Percentiles rank a stretch among this genome's conserved stretches.
phyloP scores from a whole-genome alignment of 331 rosid genomes.

The Telfairia occidentalis region DNA sequence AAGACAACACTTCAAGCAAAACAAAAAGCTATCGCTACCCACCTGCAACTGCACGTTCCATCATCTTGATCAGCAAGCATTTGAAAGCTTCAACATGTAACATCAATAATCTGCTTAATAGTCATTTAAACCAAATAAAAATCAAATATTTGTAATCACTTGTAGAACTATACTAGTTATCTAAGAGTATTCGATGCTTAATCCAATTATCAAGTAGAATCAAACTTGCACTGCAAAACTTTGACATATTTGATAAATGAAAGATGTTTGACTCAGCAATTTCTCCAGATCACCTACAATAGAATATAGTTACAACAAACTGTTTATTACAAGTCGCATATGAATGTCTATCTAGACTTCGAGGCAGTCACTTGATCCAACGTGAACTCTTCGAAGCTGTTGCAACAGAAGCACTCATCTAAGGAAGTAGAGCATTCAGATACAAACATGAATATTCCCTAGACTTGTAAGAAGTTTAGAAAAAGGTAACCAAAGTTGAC shows the following conservation, averaged over 20 bases:
- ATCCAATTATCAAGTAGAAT: background rate
- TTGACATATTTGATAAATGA: background rate
- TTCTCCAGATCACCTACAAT: background rate
- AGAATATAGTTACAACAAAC: background rate
- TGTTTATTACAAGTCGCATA: slow-evolving; percentile 1
- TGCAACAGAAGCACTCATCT: background rate
- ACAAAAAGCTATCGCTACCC: no score
- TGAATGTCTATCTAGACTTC: background rate
- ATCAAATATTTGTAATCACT: no score
- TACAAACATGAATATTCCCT: background rate
- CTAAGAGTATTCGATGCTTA: no score
- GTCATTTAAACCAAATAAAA: no score
- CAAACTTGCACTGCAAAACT: background rate
- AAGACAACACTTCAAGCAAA: no score
- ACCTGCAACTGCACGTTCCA: no score
- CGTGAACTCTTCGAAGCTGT: background rate
- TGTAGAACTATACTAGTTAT: no score
- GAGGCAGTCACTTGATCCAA: background rate
- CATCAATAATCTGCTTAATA: no score
- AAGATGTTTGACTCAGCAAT: background rate
- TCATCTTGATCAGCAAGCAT: no score
- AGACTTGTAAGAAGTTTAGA: background rate
- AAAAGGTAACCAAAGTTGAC: background rate
- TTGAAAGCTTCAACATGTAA: no score
- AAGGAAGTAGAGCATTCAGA: background rate